Evolutionary conservation across 164 flowering plant genomes (phyloP).

Genomic region (Macadamia integrifolia): DNA sequence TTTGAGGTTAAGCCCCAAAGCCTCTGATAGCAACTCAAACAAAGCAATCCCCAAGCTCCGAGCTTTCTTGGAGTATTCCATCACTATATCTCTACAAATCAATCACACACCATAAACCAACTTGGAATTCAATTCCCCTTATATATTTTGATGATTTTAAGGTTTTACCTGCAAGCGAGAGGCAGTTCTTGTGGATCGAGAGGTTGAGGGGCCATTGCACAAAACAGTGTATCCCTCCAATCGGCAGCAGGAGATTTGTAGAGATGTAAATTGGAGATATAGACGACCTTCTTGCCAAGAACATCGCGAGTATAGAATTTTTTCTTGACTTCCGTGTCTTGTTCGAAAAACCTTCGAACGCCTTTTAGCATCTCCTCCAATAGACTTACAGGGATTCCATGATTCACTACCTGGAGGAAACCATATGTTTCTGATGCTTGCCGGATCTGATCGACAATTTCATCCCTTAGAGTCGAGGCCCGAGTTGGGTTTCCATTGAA

Average conservation of each 20-base stretch:
- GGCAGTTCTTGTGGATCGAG: conserved; percentile 27
- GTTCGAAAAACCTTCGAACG: conserved; percentile 31
- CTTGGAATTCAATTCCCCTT: background rate
- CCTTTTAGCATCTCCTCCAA: conserved; percentile 41
- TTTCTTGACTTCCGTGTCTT: conserved; percentile 31
- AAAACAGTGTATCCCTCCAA: conserved; percentile 37
- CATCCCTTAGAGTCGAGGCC: conserved; percentile 7
- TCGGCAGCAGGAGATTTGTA: conserved; percentile 13
- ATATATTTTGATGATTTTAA: too few relatives aligned
- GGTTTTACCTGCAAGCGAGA: conserved; percentile 20
- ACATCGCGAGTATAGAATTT: conserved; percentile 28
- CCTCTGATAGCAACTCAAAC: too few relatives aligned
- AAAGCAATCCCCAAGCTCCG: conserved; percentile 16
- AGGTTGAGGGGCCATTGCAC: conserved; percentile 14
- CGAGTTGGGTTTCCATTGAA: background rate
- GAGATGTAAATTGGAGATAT: conserved; percentile 27
- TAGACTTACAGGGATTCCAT: conserved; percentile 31
- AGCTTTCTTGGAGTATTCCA: conserved; percentile 17
- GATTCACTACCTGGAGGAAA: conserved; percentile 49
- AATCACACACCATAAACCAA: background rate
- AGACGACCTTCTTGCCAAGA: conserved; percentile 9
- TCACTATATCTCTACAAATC: conserved; percentile 19
- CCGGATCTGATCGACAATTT: conserved; percentile 19
- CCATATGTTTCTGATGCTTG: conserved; percentile 41
- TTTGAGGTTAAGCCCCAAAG: too few relatives aligned